These are phyloP conservation scores for Diospyros kaki DNA, from an alignment of 148 eudicot genomes.

Conservation along the genomic window DNA sequence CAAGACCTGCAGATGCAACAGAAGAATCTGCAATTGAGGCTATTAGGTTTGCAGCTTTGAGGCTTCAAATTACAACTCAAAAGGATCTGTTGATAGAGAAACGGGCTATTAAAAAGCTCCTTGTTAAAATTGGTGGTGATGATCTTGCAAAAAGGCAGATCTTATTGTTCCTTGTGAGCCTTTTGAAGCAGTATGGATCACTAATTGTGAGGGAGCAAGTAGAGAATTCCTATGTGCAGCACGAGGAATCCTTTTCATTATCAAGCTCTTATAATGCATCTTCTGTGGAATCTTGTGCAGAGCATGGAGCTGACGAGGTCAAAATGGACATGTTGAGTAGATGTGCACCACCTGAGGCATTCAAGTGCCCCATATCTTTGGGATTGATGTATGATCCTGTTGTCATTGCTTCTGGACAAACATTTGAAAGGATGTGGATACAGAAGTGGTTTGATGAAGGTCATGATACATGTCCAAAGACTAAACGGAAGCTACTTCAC, in stretches of 20 bases:
- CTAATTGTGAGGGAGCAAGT: conserved; percentile 23
- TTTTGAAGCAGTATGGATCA: conserved; percentile 31
- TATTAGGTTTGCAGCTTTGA: conserved; percentile 24
- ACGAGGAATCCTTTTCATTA: conserved; percentile 16
- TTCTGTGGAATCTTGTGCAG: conserved; percentile 18
- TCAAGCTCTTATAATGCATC: conserved; percentile 20
- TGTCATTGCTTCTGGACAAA: conserved; percentile 73
- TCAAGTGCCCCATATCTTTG: conserved; percentile 61
- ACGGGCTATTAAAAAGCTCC: conserved; percentile 39
- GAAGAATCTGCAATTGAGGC: conserved; percentile 26
- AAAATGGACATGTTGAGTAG: conserved; percentile 21
- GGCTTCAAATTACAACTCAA: conserved; percentile 37
- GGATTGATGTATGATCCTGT: conserved; percentile 84
- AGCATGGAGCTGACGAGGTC: conserved; percentile 17
- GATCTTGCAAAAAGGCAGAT: conserved; percentile 28
- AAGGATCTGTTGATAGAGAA: conserved; percentile 36
- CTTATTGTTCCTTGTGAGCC: conserved; percentile 22
- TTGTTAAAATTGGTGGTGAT: conserved; percentile 18
- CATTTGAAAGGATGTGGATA: conserved; percentile 72
- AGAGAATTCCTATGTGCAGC: conserved; percentile 13
- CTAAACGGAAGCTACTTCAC: conserved; percentile 42
- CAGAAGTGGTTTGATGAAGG: conserved; percentile 88
- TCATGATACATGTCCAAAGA: conserved; percentile 67
- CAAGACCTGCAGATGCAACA: conserved; percentile 16
- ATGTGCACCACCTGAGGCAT: conserved; percentile 55